Evolutionary conservation across 1,284 basidiomycete genomes (phyloP), one percentile per base, ranked within the genome.

Genomic region (Cryptococcus depauperatus): DNA sequence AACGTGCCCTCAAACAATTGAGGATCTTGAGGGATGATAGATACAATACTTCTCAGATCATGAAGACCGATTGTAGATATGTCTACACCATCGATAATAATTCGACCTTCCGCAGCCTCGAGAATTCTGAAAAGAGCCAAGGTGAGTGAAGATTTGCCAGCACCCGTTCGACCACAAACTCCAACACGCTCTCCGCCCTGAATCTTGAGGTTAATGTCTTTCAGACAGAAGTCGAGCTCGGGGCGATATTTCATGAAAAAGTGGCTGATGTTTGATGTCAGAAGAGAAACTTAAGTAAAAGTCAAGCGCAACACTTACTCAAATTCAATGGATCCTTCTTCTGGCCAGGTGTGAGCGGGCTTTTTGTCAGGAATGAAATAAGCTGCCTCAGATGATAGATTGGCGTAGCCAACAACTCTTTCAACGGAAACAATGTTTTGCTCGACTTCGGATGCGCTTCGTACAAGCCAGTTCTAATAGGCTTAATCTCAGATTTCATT

Each of bases 361-460:
- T 81, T 77, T 19, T 69, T 73, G 18, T 82, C 81, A 0, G 80
- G 76, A 8, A 85, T 73, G 53, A 85, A 82, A 50, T 79, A 78
- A 0, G 87, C 80, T 3, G 85, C 85, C 66, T 93, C 90, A 0
- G 82, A 74, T 11, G 73, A 63, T n/a, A 91, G 71, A n/a, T 82
- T 74, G 23, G 83, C 81, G 62, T 93, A 78, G 37, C 74, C 73
- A 29, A 77, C 59, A 3, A 78, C 73, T 43, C 77, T 71, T 67
- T 88, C 86, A 7, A 86, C 84, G 53, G 86, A 89, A 51, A 92
- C 88, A 57, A 95, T 84, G 62, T 92, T 93, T 66, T 89, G 86
- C 69, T 95, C 91, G 11, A 93, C 86, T 59, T 96, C 91, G 50
- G 84, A 87, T 0, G 86, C 85, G 13, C 81, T 83, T 35, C 88